Conservation (phyloP, 768 basidiomycete species). For the Trametes cingulata region DNA sequence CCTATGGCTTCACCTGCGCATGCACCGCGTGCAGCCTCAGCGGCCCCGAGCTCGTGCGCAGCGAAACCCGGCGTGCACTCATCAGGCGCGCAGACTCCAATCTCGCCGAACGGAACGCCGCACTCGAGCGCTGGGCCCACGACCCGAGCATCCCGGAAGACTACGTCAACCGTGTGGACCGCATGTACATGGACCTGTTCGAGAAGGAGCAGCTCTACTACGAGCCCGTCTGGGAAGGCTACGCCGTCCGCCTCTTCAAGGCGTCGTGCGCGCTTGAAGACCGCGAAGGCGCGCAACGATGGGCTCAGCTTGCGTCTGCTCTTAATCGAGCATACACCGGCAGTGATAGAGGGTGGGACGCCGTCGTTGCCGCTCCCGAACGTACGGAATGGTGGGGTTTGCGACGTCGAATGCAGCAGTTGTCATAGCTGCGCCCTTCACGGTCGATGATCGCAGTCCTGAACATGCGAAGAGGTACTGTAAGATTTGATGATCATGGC, state of each 20-base stretch:
- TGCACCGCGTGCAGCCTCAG: constrained; percentile 11
- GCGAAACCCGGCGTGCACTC: constrained; percentile 10
- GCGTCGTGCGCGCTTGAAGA: constrained; percentile 13
- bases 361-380: background rate
- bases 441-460: too few species aligned
- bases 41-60: background rate
- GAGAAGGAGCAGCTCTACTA: constrained; percentile 12
- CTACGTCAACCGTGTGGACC: constrained; percentile 3
- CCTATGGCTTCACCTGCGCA: constrained; percentile 11
- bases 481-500: too few species aligned
- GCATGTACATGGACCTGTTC: constrained; percentile 10
- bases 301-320: constrained; percentile 1
- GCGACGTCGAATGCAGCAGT: background rate
- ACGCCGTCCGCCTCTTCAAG: constrained; percentile 5
- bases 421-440: too few species aligned
- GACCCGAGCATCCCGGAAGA: background rate
- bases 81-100: constrained; percentile 8
- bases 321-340: constrained; percentile 10
- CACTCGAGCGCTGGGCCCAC: constrained; percentile 5
- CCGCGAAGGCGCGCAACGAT: constrained; percentile 1
- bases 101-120: background rate
- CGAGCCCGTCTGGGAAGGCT: constrained; percentile 14
- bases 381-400: constrained; percentile 13
- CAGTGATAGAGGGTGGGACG: constrained; percentile 5
- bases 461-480: too few species aligned